Evolutionary conservation across 2,329 filamentous ascomycete genomes (phyloP).

Genomic region (Fusarium sp.): DNA sequence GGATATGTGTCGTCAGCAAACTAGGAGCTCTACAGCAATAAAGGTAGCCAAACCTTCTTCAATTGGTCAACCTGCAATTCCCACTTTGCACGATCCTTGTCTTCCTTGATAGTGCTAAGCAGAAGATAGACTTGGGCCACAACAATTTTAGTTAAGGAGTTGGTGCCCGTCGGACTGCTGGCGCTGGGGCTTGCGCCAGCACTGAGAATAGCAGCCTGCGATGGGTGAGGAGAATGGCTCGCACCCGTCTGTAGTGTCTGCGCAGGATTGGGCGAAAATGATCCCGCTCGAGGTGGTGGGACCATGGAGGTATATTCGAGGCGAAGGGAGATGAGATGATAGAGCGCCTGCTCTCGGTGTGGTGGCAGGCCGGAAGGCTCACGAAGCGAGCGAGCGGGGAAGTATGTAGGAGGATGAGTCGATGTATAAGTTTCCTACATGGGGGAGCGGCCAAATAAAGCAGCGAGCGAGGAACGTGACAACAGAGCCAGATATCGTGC

Average conservation of each 20-base stretch:
- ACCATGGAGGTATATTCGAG: slow-evolving; percentile 64
- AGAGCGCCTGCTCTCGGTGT: slow-evolving; percentile 54
- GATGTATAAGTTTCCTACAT: slow-evolving; percentile 53
- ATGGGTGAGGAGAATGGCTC: slow-evolving; percentile 68
- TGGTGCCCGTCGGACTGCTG: slow-evolving; percentile 71
- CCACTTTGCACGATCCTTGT: slow-evolving; percentile 91
- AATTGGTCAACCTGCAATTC: slow-evolving; percentile 92
- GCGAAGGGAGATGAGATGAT: slow-evolving; percentile 49
- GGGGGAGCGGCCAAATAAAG: slow-evolving; percentile 41
- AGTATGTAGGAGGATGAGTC: slow-evolving; percentile 46
- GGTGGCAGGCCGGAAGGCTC: slow-evolving; percentile 53
- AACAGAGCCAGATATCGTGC: slow-evolving; percentile 36
- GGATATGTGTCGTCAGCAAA: slow-evolving; percentile 37
- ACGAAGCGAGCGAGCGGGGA: slow-evolving; percentile 46
- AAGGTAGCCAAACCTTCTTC: slow-evolving; percentile 74
- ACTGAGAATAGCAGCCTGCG: slow-evolving; percentile 68
- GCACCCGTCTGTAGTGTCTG: slow-evolving; percentile 68
- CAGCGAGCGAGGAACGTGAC: slow-evolving; percentile 31
- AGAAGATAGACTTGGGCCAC: slow-evolving; percentile 95
- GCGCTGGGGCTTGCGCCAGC: slow-evolving; percentile 72
- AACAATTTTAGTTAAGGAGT: slow-evolving; percentile 88
- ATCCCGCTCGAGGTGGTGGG: slow-evolving; percentile 72
- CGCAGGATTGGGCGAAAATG: slow-evolving; percentile 72
- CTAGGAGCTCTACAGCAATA: background rate
- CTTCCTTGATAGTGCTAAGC: slow-evolving; percentile 93